Evolutionary conservation across 2,329 filamentous ascomycete genomes (phyloP).

Genomic region (Alternaria burnsii): DNA sequence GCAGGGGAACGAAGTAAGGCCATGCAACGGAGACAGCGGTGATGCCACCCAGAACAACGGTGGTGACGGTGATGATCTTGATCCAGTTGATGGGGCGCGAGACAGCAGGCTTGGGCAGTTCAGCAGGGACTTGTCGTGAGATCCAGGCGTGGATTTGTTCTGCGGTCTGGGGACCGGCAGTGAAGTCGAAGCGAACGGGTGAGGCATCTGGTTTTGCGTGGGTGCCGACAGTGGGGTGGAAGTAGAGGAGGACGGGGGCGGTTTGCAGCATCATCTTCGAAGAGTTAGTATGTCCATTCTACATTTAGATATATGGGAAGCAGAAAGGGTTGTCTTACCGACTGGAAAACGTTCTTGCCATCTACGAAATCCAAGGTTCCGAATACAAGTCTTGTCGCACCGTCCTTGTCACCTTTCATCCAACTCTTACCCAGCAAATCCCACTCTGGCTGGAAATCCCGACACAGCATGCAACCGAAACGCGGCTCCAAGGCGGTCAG

Average conservation of each 20-base stretch:
- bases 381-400: slow-evolving; percentile 77
- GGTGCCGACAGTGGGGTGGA: slow-evolving; percentile 83
- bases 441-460: slow-evolving; percentile 94
- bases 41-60: slow-evolving; percentile 72
- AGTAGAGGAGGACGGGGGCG: slow-evolving; percentile 87
- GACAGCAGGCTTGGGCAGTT: slow-evolving; percentile 75
- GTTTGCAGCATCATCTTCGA: slow-evolving; percentile 90
- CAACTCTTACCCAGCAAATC: slow-evolving; percentile 86
- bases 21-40: slow-evolving; percentile 76
- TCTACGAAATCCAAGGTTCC: slow-evolving; percentile 87
- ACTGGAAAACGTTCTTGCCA: slow-evolving; percentile 85
- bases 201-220: slow-evolving; percentile 74
- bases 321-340: slow-evolving; percentile 63
- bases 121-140: slow-evolving; percentile 74
- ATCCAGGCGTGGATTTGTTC: slow-evolving; percentile 84
- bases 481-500: slow-evolving; percentile 85
- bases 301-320: neutral
- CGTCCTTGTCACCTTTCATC: slow-evolving; percentile 81
- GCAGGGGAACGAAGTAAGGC: slow-evolving; percentile 79
- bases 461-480: slow-evolving; percentile 86
- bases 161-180: slow-evolving; percentile 73
- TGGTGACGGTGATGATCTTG: slow-evolving; percentile 73
- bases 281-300: neutral
- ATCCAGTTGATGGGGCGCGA: slow-evolving; percentile 88
- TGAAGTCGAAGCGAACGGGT: slow-evolving; percentile 86